These are phyloP conservation scores for Suillus occidentalis DNA, from an alignment of 768 basidiomycete genomes.

Conservation along the genomic window DNA sequence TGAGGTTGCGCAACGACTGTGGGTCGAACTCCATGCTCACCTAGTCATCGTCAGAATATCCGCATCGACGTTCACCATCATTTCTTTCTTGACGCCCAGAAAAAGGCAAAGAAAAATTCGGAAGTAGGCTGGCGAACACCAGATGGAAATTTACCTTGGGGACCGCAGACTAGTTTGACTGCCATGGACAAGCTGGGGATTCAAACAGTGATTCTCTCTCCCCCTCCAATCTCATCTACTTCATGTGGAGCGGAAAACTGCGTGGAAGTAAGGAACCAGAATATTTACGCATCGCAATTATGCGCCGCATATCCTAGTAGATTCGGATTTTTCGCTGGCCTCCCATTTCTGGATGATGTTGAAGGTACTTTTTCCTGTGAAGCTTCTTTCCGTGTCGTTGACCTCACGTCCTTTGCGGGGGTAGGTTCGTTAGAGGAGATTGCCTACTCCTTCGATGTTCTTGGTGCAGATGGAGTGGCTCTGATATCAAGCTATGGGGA, in stretches of 20 bases:
- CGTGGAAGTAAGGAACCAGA: constrained; percentile 43
- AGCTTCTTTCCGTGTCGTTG: constrained; percentile 1
- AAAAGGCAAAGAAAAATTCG: constrained; percentile 46
- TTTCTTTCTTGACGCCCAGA: constrained; percentile 55
- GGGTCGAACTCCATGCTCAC: background rate
- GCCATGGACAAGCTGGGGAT: constrained; percentile 63
- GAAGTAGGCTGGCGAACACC: constrained; percentile 64
- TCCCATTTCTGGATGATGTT: constrained; percentile 63
- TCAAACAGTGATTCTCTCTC: constrained; percentile 63
- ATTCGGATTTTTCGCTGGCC: constrained; percentile 70
- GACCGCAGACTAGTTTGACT: constrained; percentile 51
- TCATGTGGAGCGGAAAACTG: constrained; percentile 41
- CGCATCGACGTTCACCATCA: constrained; percentile 77
- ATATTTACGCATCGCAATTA: constrained; percentile 46
- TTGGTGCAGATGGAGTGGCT: constrained; percentile 64
- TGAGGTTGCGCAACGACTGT: background rate
- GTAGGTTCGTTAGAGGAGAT: constrained; percentile 64
- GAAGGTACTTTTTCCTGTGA: constrained; percentile 41
- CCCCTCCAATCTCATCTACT: constrained; percentile 54
- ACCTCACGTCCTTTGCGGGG: constrained; percentile 11
- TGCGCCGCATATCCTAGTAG: constrained; percentile 49
- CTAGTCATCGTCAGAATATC: constrained; percentile 6
- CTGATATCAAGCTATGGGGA: constrained; percentile 68
- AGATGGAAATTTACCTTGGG: constrained; percentile 65
- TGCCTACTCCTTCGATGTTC: constrained; percentile 55